Base-by-base conservation (phyloP, 108 stramenopile species). In the Bacterosira constricta region DNA sequence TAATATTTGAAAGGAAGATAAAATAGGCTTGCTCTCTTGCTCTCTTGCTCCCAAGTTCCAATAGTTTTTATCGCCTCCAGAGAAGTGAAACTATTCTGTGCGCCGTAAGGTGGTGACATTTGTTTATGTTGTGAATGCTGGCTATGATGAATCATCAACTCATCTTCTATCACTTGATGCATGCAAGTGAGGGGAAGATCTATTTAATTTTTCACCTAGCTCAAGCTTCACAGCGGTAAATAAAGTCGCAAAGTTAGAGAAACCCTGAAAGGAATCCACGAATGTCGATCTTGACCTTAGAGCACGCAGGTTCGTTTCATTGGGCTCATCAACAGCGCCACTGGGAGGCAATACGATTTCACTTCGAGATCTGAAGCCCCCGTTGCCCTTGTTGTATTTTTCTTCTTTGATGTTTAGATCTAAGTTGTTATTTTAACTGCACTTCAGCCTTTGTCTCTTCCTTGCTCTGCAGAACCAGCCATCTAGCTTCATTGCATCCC, bases 381-480 rank as follows among this genome's bases (percentile, higher is more conserved):
- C 56, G 8, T 57, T 34, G 12, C 0, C n/a, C 31, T 34, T 57
- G 56, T 57, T 31, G 13, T 34, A 20, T 3, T 62, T 32, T 0
- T 37, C 6, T 21, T 4, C 39, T 6, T 6, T 13, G 17, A 13
- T 37, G 7, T 38, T 2, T 0, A 34, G 21, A 42, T 59, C 45
- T 46, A 20, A 39, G 41, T 46, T n/a, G n/a, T n/a, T 26, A 25
- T 42, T 44, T 18, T 37, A 44, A n/a, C 4, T 17, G 37, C 4
- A 15, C 30, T 62, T 62, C 30, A n/a, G 32, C 42, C 23, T 46
- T 20, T 58, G 29, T 26, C 29, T 56, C 56, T 69, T 73, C 54
- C 71, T 37, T 63, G 62, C 60, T 32, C 62, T 62, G 12, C 61
- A 42, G 46, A 73, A 73, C 51, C 61, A 73, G 6, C 59, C 79